Base-by-base conservation (phyloP, 78 protist species). In the Pelomyxa schiedti region DNA sequence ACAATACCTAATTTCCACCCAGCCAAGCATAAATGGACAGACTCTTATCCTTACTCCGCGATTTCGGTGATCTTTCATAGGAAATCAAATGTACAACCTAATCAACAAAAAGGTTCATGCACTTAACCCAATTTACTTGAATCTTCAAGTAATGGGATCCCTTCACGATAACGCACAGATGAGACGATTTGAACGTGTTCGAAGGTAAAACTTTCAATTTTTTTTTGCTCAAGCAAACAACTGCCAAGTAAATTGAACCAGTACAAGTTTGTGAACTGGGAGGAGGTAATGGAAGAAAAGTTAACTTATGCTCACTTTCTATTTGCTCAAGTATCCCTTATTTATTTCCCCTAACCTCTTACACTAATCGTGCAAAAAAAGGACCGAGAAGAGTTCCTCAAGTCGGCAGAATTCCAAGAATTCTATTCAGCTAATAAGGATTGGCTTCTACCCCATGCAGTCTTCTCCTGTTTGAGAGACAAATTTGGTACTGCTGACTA, bases 371-470 rank as follows among this genome's bases (percentile, higher is more conserved):
- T n/a, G n/a, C n/a, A n/a, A 16, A 16, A 47, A 16, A 16, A 47
- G 58, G 58, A 47, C 32, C 58, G 58, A 16, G 58, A 47, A 16
- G 16, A 16, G 58, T 47, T 47, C 58, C 58, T 47, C 58, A 16
- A 16, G 32, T 24, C 16, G 32, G 32, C 58, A 16, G 58, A 47
- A 16, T 47, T 47, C 58, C 58, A 47, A 16, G 16, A 47, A 16
- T 47, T 16, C 32, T 47, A 24, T 16, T 16, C 58, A 16, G 58
- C 58, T 16, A 47, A 47, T 16, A 47, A 47, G 58, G 58, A 16
- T 16, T 91, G 95, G 95, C 76, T 91, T 26, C 77, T 37, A 35
- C 76, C 86, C 37, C 88, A 91, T 69, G 86, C 92, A 22, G 41
- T 76, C 29, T 91, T 73, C 79, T 52, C 43, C 32, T 75, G 36